Evolutionary conservation across 805 yeast species (phyloP).

Genomic region (Pichia occidentalis): DNA sequence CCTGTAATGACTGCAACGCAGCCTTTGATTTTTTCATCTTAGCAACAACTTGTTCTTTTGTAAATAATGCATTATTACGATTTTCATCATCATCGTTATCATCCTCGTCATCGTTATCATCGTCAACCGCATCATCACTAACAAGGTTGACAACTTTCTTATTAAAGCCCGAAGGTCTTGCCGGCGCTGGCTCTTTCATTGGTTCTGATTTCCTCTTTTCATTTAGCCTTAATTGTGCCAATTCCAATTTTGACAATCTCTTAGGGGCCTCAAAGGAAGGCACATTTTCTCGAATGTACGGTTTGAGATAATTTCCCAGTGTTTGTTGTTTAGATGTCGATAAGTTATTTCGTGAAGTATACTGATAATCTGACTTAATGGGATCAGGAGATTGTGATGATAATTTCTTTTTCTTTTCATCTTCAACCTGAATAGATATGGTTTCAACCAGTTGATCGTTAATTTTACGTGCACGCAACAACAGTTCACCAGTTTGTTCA

Average conservation of each 20-base stretch:
- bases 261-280: conserved; percentile 16
- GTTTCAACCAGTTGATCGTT: conserved; percentile 48
- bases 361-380: conserved; percentile 9
- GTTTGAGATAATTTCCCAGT: conserved; percentile 9
- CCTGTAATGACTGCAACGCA: conserved; percentile 26
- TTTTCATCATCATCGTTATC: conserved; percentile 33
- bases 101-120: conserved; percentile 31
- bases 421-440: conserved; percentile 39
- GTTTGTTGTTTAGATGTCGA: conserved; percentile 13
- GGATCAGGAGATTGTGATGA: conserved; percentile 3
- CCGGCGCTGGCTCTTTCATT: conserved; percentile 37
- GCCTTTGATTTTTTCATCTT: conserved; percentile 24
- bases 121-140: conserved; percentile 16
- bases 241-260: conserved; percentile 23
- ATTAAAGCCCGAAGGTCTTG: conserved; percentile 51
- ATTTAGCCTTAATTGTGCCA: conserved; percentile 22
- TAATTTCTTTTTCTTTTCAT: conserved; percentile 19
- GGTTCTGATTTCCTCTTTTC: conserved; percentile 20
- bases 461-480: conserved; percentile 53
- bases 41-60: conserved; percentile 31
- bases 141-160: conserved; percentile 14
- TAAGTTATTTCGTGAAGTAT: conserved; percentile 11
- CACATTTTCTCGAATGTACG: conserved; percentile 2
- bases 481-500: conserved; percentile 57
- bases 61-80: conserved; percentile 36